These are phyloP conservation scores for Pouteria campechiana DNA, from an alignment of 179 eudicot species.

Conservation along the genomic window DNA sequence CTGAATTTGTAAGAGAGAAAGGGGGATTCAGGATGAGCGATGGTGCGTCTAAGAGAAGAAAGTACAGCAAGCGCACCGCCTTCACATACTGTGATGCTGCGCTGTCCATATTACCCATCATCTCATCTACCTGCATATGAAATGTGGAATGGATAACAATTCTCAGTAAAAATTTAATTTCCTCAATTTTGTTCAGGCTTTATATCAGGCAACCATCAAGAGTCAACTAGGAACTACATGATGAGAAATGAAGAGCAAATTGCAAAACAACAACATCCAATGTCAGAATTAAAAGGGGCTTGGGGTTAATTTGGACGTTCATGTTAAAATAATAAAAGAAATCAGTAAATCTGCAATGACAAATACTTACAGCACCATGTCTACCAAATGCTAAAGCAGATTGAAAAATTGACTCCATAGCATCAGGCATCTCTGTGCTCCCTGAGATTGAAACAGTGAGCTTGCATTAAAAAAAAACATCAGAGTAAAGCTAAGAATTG, in stretches of 20 bases:
- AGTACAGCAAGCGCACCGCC: conserved; percentile 53
- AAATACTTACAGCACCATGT: conserved; percentile 74
- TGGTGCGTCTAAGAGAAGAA: conserved; percentile 86
- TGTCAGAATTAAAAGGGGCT: too few relatives aligned
- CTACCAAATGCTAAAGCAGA: conserved; percentile 76
- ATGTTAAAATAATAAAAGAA: too few relatives aligned
- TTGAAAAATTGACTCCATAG: conserved; percentile 88
- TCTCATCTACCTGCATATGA: conserved; percentile 84
- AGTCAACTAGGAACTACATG: too few relatives aligned
- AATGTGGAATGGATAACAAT: not conserved
- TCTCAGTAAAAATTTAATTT: too few relatives aligned
- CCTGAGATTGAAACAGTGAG: conserved; percentile 29
- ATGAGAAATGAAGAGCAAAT: too few relatives aligned
- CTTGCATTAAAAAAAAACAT: too few relatives aligned
- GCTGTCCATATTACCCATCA: conserved; percentile 53
- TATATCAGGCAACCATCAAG: too few relatives aligned
- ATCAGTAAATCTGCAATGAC: too few relatives aligned
- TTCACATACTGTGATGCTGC: conserved; percentile 56
- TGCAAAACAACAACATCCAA: too few relatives aligned
- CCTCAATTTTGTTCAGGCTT: too few relatives aligned
- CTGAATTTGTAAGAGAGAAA: conserved; percentile 74
- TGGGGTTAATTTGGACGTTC: too few relatives aligned
- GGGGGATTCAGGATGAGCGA: conserved; percentile 82
- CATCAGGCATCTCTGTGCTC: conserved; percentile 83
- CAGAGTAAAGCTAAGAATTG: too few relatives aligned